Evolutionary conservation across 768 basidiomycete species (phyloP).

Genomic region (Tubosaeta brunneosetosa): DNA sequence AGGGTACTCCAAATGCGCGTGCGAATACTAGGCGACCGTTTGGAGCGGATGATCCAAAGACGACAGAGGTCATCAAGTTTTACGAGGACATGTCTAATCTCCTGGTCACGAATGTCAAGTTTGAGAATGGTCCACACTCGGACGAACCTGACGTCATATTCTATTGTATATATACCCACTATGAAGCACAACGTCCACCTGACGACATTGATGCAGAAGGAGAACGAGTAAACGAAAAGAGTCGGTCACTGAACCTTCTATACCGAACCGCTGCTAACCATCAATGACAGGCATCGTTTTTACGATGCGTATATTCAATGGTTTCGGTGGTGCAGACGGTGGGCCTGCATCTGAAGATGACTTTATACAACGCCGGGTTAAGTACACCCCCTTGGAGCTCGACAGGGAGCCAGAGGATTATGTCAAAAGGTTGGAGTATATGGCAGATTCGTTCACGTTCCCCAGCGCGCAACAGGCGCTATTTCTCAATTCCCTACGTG

Average conservation of each 20-base stretch:
- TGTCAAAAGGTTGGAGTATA: conserved; percentile 55
- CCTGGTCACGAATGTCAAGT: conserved; percentile 58
- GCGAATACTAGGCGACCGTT: conserved; percentile 33
- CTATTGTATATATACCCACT: conserved; percentile 66
- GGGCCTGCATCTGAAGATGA: conserved; percentile 32
- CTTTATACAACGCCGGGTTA: conserved; percentile 32
- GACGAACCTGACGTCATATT: conserved; percentile 50
- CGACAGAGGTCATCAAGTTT: conserved; percentile 57
- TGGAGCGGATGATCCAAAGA: conserved; percentile 51
- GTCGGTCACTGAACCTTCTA: conserved; percentile 12
- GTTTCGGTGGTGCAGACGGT: conserved; percentile 26
- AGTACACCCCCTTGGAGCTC: conserved; percentile 60
- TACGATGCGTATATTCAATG: conserved; percentile 46
- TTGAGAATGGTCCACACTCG: conserved; percentile 28
- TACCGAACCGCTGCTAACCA: background rate
- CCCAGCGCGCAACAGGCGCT: conserved; percentile 58
- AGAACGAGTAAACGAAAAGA: conserved; percentile 34
- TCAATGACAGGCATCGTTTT: conserved; percentile 53
- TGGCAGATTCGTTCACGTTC: conserved; percentile 65
- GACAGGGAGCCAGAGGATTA: conserved; percentile 58
- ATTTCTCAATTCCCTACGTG: conserved; percentile 60
- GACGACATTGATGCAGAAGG: conserved; percentile 24
- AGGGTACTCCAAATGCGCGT: conserved; percentile 34
- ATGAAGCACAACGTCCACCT: conserved; percentile 28
- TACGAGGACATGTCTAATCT: conserved; percentile 88